Evolutionary conservation across 768 basidiomycete genomes (phyloP), one percentile per base, ranked within the genome.

Genomic region (Lyophyllum atratum): DNA sequence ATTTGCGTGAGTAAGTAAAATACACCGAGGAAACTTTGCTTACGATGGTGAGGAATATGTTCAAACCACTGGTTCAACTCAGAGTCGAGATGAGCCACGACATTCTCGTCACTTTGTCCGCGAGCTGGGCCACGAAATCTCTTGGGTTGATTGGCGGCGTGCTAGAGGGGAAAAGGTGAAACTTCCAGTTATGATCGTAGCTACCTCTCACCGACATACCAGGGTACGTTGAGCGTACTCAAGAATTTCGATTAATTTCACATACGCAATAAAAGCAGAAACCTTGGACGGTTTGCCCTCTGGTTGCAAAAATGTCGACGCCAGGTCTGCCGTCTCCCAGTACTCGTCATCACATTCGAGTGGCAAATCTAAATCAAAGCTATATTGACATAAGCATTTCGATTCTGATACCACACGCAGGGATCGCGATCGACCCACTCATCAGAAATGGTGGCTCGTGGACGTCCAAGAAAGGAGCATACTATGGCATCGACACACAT

Each of bases 51-150:
- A 4, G 91, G 91, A 1, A 93, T 74, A 2, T 79, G 74, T 49
- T 88, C 85, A 26, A 88, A 77, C 91, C 91, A 93, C 22, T 83
- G 79, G 60, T 92, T 91, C 59, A 93, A 72, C 5, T 84, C 82
- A 3, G 87, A 85, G 72, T 93, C 91, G 12, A 93, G 77, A 56
- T 90, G 86, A 2, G 83, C 80, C 6, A 93, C 85, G 31, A 85
- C 79, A 34, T 82, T 79, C 53, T 86, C 79, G 52, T 87, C 56
- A 31, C 46, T 59, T 21, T 48, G 55, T 19, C 31, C 25, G 15
- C 40, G 37, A 39, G 26, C 49, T 33, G 44, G 44, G 19, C 46
- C 50, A 33, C 51, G 43, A 37, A 37, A 55, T 34, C 33, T 51
- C 33, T 56, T 49, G 14, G 48, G 39, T 49, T 59, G 56, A 25